phyloP scores from a whole-genome alignment of 108 stramenopile genomes.

The Asterionellopsis glacialis region DNA sequence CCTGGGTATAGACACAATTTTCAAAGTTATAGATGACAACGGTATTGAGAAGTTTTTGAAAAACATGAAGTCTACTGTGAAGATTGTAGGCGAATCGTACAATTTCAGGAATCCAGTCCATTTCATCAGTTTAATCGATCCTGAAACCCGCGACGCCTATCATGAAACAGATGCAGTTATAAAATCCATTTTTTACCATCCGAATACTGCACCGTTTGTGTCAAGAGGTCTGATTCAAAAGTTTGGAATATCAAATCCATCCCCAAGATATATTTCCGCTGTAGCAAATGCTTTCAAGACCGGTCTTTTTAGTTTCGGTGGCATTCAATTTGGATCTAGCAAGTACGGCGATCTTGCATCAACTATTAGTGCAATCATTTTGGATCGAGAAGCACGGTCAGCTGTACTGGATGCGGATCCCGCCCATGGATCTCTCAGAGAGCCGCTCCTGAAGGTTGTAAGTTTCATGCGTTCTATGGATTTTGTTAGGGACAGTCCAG shows the following conservation, averaged over 20 bases:
- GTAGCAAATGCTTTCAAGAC: conserved; percentile 49
- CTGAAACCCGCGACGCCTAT: conserved; percentile 40
- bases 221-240: conserved; percentile 51
- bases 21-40: conserved; percentile 12
- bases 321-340: conserved; percentile 30
- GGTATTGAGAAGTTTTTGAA: conserved; percentile 11
- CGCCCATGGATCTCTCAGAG: conserved; percentile 39
- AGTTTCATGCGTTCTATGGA: conserved; percentile 48
- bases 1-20: conserved; percentile 6
- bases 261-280: conserved; percentile 40
- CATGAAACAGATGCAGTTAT: conserved; percentile 70
- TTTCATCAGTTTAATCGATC: conserved; percentile 36
- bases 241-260: conserved; percentile 67
- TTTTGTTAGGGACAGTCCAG: conserved; percentile 15
- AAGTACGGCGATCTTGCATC: conserved; percentile 57
- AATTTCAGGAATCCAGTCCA: conserved; percentile 55
- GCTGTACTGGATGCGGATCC: conserved; percentile 48
- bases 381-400: conserved; percentile 50
- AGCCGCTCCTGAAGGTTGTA: conserved; percentile 50
- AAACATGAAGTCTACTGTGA: conserved; percentile 12
- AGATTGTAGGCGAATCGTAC: not conserved
- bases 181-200: conserved; percentile 55
- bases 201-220: conserved; percentile 54
- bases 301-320: conserved; percentile 43
- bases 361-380: conserved; percentile 43